Evolutionary conservation across 345 rosid species (phyloP).

Genomic region (Adansonia digitata): DNA sequence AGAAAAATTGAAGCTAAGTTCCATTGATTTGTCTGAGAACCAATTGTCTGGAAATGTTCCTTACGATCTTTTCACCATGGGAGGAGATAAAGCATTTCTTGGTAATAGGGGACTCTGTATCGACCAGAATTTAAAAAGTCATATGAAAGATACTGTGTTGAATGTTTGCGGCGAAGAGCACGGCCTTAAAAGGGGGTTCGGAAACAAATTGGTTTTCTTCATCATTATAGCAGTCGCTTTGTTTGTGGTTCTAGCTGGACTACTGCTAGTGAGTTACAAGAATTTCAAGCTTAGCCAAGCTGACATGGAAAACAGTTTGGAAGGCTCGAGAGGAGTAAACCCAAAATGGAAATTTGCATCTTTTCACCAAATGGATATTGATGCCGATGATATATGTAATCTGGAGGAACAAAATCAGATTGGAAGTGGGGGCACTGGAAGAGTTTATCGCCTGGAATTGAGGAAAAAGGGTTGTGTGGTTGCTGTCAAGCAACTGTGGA

Average conservation of each 20-base stretch:
- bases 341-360: conserved; percentile 54
- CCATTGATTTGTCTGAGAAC: conserved; percentile 64
- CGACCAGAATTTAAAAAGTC: conserved; percentile 27
- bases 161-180: conserved; percentile 36
- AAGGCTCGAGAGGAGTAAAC: conserved; percentile 25
- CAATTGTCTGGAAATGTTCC: conserved; percentile 60
- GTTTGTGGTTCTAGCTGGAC: conserved; percentile 36
- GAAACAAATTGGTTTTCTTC: conserved; percentile 33
- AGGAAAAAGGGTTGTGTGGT: conserved; percentile 55
- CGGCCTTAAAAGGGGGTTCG: conserved; percentile 17
- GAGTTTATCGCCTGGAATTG: conserved; percentile 68
- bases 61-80: conserved; percentile 51
- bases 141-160: conserved; percentile 21
- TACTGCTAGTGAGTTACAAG: conserved; percentile 46
- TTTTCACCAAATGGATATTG: conserved; percentile 63
- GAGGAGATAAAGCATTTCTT: conserved; percentile 54
- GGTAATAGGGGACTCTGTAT: conserved; percentile 57
- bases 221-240: conserved; percentile 41
- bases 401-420: conserved; percentile 58
- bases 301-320: conserved; percentile 22
- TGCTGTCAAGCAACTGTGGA: conserved; percentile 71
- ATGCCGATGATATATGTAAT: conserved; percentile 64
- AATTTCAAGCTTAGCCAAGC: conserved; percentile 36
- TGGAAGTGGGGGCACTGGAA: conserved; percentile 80
- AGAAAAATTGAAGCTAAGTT: conserved; percentile 60